Percentiles rank a stretch among this genome's conserved stretches.
phyloP scores from a whole-genome alignment of 257 asterid species.

The Penstemon newberryi region DNA sequence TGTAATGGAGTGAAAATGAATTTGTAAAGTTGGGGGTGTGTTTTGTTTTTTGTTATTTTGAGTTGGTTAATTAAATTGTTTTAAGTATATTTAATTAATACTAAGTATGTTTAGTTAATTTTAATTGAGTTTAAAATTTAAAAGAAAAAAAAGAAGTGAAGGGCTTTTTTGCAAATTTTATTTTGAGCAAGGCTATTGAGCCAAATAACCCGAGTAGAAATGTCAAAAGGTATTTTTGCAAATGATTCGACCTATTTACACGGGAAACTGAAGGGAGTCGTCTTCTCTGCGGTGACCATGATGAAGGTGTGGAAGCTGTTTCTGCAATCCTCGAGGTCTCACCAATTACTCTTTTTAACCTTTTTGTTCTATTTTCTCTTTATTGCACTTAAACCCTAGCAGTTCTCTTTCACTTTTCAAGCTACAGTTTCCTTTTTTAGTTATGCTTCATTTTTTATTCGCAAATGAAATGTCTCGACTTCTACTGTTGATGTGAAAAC shows the following conservation, averaged over 20 bases:
- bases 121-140: too few species aligned
- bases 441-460: not conserved
- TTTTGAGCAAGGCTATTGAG: too few species aligned
- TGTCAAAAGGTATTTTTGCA: too few species aligned
- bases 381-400: slow-evolving; percentile 15
- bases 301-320: slow-evolving; percentile 36
- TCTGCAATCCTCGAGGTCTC: slow-evolving; percentile 34
- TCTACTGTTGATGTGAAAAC: not conserved
- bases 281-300: slow-evolving; percentile 23
- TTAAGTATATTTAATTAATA: too few species aligned
- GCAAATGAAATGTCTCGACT: not conserved
- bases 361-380: not conserved
- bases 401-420: not conserved
- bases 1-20: too few species aligned
- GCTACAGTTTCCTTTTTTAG: not conserved
- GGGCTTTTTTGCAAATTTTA: too few species aligned
- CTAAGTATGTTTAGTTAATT: too few species aligned
- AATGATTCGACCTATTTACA: not conserved
- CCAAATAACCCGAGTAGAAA: too few species aligned
- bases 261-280: not conserved
- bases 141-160: too few species aligned
- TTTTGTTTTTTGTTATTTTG: too few species aligned
- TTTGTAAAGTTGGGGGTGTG: too few species aligned
- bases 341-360: not conserved
- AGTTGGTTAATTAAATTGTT: too few species aligned